Percentiles rank a stretch among this genome's conserved stretches.
phyloP scores from a whole-genome alignment of 768 basidiomycete species.

The Boletus sp. region DNA sequence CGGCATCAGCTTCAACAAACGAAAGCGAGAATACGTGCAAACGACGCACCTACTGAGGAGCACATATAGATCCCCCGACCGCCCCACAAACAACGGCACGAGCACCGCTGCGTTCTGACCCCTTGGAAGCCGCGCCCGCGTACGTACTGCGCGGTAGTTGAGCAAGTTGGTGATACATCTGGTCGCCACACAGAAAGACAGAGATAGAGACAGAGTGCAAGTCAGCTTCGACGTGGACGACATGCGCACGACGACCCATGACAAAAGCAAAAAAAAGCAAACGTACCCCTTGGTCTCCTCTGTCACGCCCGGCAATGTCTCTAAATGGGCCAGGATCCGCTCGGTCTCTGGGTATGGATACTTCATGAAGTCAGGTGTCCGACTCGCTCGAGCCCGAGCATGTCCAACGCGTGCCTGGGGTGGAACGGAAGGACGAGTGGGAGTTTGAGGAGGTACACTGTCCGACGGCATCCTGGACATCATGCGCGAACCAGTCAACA shows the following conservation, averaged over 20 bases:
- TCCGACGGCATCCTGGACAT: constrained; percentile 13
- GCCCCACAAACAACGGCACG: constrained; percentile 81
- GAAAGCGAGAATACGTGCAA: not conserved
- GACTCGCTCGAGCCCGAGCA: not conserved
- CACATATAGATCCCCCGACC: constrained; percentile 82
- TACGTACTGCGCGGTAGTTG: constrained; percentile 25
- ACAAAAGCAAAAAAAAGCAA: not conserved
- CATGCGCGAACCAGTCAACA: too few species aligned
- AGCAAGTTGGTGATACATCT: constrained; percentile 30
- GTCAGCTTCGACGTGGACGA: not conserved
- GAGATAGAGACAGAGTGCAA: not conserved
- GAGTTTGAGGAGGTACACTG: not conserved
- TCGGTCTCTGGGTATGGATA: constrained; percentile 18
- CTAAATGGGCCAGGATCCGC: constrained; percentile 8
- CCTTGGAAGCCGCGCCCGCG: constrained; percentile 47
- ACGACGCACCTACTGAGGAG: constrained; percentile 71
- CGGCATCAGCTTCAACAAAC: not conserved
- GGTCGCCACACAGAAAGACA: not conserved
- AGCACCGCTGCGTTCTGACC: constrained; percentile 72
- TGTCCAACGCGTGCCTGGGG: too few species aligned
- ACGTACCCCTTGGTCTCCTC: constrained; percentile 27
- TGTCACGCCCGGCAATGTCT: constrained; percentile 8
- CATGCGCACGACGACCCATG: not conserved
- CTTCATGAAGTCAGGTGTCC: constrained; percentile 12
- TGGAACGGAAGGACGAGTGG: too few species aligned